These are phyloP conservation scores for Pleurotus djamor DNA, from an alignment of 768 basidiomycete genomes.

Conservation along the genomic window DNA sequence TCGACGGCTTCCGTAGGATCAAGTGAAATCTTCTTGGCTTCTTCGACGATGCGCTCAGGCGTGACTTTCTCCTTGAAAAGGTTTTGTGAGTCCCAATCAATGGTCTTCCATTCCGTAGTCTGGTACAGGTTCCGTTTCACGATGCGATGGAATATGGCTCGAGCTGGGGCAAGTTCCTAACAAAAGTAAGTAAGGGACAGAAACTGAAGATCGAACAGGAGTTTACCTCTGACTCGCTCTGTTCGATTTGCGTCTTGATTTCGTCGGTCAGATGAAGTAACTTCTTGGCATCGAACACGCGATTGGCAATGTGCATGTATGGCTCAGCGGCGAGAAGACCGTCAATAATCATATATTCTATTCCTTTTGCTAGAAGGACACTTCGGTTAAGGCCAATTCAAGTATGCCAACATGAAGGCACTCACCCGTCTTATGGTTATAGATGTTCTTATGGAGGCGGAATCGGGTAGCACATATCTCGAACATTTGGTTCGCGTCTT, in stretches of 20 bases:
- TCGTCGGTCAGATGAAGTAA: conserved; percentile 70
- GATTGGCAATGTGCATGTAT: conserved; percentile 53
- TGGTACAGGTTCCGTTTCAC: conserved; percentile 64
- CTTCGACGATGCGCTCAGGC: conserved; percentile 37
- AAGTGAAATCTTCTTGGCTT: conserved; percentile 25
- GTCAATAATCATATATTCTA: conserved; percentile 86
- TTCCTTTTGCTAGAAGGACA: conserved; percentile 56
- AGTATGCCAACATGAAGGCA: not conserved
- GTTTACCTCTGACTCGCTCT: conserved; percentile 47
- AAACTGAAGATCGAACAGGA: not conserved
- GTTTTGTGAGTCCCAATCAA: conserved; percentile 36
- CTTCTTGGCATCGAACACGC: conserved; percentile 52
- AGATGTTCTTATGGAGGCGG: conserved; percentile 80
- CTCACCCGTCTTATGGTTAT: conserved; percentile 75
- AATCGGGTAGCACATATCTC: conserved; percentile 75
- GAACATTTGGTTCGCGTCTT: conserved; percentile 75
- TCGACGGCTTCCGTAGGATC: conserved; percentile 13
- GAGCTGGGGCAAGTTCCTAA: conserved; percentile 60
- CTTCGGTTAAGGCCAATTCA: not conserved
- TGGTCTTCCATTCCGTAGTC: conserved; percentile 61
- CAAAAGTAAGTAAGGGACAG: not conserved
- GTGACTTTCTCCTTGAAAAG: conserved; percentile 39
- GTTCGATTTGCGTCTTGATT: conserved; percentile 60
- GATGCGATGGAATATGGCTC: conserved; percentile 61
- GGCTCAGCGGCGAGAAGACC: conserved; percentile 68